Evolutionary conservation across 1,284 basidiomycete species (phyloP), one percentile per base, ranked within the genome.

Genomic region (Retiboletus flavoniger): DNA sequence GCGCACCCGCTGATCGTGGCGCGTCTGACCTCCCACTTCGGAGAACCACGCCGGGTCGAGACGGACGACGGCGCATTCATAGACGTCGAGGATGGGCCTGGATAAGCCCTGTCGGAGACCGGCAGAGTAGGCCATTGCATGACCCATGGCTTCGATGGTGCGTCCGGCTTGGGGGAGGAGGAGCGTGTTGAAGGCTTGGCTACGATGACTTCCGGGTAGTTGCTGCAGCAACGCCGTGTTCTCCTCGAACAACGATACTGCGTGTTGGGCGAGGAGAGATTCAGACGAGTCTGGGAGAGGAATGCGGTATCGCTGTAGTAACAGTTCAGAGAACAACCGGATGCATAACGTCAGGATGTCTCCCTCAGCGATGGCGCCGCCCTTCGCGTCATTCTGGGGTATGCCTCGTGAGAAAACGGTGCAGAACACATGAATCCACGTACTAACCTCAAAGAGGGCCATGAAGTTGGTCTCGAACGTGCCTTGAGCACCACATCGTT

Each of bases 401-500:
- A n/a, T n/a, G n/a, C n/a, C n/a, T n/a, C n/a, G n/a, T n/a, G n/a
- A n/a, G n/a, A n/a, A n/a, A n/a, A n/a, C n/a, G n/a, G n/a, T n/a
- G n/a, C n/a, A n/a, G n/a, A n/a, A n/a, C n/a, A n/a, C n/a, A n/a
- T n/a, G n/a, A n/a, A n/a, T n/a, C n/a, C n/a, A n/a, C n/a, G n/a
- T n/a, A n/a, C n/a, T n/a, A n/a, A 80, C 79, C 72, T 82, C 79
- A 36, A 77, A 74, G 36, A 71, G 72, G 5, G 75, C 75, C 73
- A 83, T 75, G 50, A 76, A 76, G 62, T 83, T 83, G 53, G 79
- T 75, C 51, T 79, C 78, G 51, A 81, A 81, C 2, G 76, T 79
- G 11, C 81, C 80, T 67, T 82, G 81, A 4, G 80, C 81, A 45
- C 80, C 81, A 51, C 77, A 80, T 11, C 81, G 73, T 56, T 83